phyloP scores from a whole-genome alignment of 306 rosid genomes.

The Begonia peltatifolia region DNA sequence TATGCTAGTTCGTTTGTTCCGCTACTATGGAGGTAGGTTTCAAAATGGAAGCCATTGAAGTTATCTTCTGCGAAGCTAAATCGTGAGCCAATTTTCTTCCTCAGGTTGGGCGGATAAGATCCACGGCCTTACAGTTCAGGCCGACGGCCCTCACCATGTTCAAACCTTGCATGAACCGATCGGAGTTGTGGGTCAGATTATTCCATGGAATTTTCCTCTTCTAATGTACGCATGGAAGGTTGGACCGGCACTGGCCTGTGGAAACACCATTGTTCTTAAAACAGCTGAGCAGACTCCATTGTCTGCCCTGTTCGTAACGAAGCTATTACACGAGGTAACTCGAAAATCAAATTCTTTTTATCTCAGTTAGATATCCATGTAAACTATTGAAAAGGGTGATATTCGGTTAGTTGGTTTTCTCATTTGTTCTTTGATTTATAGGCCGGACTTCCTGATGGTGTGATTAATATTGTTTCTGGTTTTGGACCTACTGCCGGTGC shows the following conservation, averaged over 20 bases:
- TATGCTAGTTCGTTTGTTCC: conserved; percentile 49
- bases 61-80: too few species aligned
- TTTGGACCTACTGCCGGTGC: conserved; percentile 96
- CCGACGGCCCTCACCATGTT: conserved; percentile 65
- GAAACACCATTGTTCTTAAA: conserved; percentile 71
- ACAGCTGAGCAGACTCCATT: conserved; percentile 96
- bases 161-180: conserved; percentile 91
- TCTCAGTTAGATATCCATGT: too few species aligned
- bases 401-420: too few species aligned
- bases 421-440: conserved; percentile 7
- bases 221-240: conserved; percentile 88
- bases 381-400: too few species aligned
- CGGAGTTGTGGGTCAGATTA: conserved; percentile 90
- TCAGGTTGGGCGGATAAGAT: conserved; percentile 96
- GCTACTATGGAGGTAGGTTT: conserved; percentile 71
- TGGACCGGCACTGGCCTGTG: conserved; percentile 85
- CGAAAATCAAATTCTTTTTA: neutral
- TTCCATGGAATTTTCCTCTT: conserved; percentile 97
- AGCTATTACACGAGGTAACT: conserved; percentile 61
- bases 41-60: too few species aligned
- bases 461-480: conserved; percentile 71
- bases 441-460: conserved; percentile 96
- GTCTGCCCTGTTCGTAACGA: conserved; percentile 57
- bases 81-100: neutral
- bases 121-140: conserved; percentile 77